Base-by-base conservation (phyloP, 1,284 basidiomycete genomes). In the Exsudoporus floridanus region DNA sequence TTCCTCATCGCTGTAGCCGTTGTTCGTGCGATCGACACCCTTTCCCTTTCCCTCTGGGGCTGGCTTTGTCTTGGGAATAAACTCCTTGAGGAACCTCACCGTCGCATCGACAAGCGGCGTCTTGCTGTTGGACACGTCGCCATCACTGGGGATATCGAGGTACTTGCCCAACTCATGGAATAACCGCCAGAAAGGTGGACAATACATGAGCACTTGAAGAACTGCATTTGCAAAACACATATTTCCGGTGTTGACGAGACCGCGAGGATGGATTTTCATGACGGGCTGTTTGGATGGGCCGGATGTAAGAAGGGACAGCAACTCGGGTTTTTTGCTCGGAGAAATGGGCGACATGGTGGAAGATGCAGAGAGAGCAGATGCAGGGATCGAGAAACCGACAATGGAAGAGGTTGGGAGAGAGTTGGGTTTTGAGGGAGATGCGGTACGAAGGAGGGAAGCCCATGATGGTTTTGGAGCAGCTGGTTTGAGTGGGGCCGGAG, bases 141-240 rank as follows among this genome's bases (percentile, higher is more conserved):
- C 64, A 38, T 67, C 69, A 44, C 49, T 23, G 40, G 61, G 55
- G 27, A 61, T 66, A 39, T 63, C 68, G 28, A 78, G 57, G 38
- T 83, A 67, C 64, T 77, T 78, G 27, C 82, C 86, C 6, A 98
- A 74, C 56, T 90, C 85, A 34, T 75, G 78, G 64, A 98, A 90
- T 47, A 98, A 73, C 45, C 81, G 79, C 64, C 87, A 86, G 71
- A 98, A 97, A 2, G 91, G 92, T 14, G 83, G 81, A 63, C 90
- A 94, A 71, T 94, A 96, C 1, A 96, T 82, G 19, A 99, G 79
- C 2, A 92, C 85, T 74, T 98, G 96, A 23, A 98, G 74, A 30
- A 98, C 90, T 0, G 94, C 88, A 65, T 98, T 98, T 47, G 95
- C 94, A 69, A 98, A 99, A 73, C 96, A 99, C 83, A 98, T 90